Evolutionary conservation across 345 rosid species (phyloP), one percentile per base, ranked within the genome.

Genomic region (Eucalyptus lansdowneana): DNA sequence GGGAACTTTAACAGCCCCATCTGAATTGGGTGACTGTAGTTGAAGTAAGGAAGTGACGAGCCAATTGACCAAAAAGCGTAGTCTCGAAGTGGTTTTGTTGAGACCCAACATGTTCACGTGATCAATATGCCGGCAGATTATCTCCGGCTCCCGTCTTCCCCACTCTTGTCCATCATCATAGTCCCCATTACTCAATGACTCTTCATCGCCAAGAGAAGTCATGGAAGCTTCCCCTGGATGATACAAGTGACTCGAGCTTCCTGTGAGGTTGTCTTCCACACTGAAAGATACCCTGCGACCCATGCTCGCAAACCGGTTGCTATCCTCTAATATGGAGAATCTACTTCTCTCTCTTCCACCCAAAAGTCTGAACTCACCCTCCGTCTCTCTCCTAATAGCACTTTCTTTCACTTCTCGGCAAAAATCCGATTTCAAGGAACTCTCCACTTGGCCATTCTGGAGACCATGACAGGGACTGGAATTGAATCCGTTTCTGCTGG

Each of bases 41-140:
- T 96, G 99, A 91, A 97, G 95, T 54, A 97, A 92, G 19, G 99
- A 97, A 54, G 96, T 94, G 85, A 95, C 98, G 37, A 97, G 97
- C 98, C 98, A 97, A 90, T 97, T 97, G 44, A 95, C 92, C 65
- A 97, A 93, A 92, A 93, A 97, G 44, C 98, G 94, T 37, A 95
- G 93, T 88, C 98, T 93, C 24, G 93, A 94, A 17, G 97, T 94
- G 51, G 97, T 96, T 94, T 91, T 97, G 89, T 96, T 97, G 87
- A 97, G 97, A 42, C 98, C 98, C 86, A 97, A 88, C 92, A 93
- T 92, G 37, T 95, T 93, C 88, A 96, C 93, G 67, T 97, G 98
- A 91, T 97, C 97, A 29, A 97, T 93, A 92, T 97, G 96, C 86
- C 92, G 92, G 90, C 98, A 96, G 85, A 93, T 90, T 86, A 96